These are phyloP conservation scores for Wakefieldia striispora DNA, from an alignment of 768 basidiomycete species.

Conservation along the genomic window DNA sequence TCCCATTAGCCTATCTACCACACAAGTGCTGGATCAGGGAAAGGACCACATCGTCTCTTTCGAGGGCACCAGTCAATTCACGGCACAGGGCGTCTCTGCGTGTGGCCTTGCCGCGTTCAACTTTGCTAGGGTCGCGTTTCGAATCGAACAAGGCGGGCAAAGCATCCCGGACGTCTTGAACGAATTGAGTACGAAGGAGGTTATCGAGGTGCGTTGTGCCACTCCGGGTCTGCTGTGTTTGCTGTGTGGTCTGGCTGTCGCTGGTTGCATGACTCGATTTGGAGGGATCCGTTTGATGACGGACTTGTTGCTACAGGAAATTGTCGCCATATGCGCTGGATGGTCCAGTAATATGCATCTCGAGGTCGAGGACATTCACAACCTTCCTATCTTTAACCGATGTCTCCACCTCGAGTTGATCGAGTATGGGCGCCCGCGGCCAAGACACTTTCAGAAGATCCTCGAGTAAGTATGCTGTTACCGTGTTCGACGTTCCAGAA, in stretches of 20 bases:
- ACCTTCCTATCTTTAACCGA: slow-evolving; percentile 47
- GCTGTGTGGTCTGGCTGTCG: neutral
- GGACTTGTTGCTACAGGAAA: slow-evolving; percentile 40
- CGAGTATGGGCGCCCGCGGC: slow-evolving; percentile 37
- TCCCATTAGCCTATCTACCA: neutral
- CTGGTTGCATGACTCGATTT: no score
- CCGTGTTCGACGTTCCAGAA: neutral
- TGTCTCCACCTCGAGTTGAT: slow-evolving; percentile 36
- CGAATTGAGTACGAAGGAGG: slow-evolving; percentile 20
- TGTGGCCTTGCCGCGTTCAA: slow-evolving; percentile 70
- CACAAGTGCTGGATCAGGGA: slow-evolving; percentile 23
- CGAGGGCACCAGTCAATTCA: slow-evolving; percentile 57
- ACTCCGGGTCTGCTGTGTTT: neutral
- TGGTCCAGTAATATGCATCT: slow-evolving; percentile 55
- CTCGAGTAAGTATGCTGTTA: slow-evolving; percentile 21
- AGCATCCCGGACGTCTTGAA: slow-evolving; percentile 16
- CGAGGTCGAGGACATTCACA: slow-evolving; percentile 54
- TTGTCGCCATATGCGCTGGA: slow-evolving; percentile 51
- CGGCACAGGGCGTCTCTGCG: slow-evolving; percentile 43
- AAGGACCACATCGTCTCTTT: slow-evolving; percentile 44
- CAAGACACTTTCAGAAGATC: slow-evolving; percentile 36
- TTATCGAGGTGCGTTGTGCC: slow-evolving; percentile 24
- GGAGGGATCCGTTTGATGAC: neutral
- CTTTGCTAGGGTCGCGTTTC: slow-evolving; percentile 52
- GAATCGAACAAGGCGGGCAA: slow-evolving; percentile 13